Percentiles rank a stretch among this genome's conserved stretches.
Evolutionary conservation across 768 basidiomycete species (phyloP).

Genomic region (Sistotremastrum niveocremeum): DNA sequence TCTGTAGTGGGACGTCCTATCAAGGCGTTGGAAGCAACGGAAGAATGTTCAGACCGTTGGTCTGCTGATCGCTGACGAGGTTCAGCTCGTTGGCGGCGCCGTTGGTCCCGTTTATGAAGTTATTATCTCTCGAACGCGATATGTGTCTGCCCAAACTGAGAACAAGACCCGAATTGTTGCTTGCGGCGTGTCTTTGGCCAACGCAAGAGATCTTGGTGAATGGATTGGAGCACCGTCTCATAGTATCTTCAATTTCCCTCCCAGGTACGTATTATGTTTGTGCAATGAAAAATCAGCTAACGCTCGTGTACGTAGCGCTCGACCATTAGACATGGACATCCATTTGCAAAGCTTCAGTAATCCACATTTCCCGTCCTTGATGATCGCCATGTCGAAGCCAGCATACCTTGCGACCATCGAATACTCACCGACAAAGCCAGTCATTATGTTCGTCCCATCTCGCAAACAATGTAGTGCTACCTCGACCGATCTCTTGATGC

Average conservation of each 20-base stretch:
- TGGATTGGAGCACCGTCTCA: slow-evolving; percentile 95
- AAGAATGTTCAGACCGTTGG: slow-evolving; percentile 94
- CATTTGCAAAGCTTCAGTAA: slow-evolving; percentile 92
- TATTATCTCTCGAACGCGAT: slow-evolving; percentile 90
- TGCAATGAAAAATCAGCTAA: neutral
- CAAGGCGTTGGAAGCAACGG: slow-evolving; percentile 89
- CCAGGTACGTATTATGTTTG: slow-evolving; percentile 37
- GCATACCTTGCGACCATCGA: slow-evolving; percentile 89
- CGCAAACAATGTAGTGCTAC: slow-evolving; percentile 89
- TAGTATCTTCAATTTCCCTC: slow-evolving; percentile 96
- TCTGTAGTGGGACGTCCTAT: slow-evolving; percentile 84
- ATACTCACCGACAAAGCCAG: slow-evolving; percentile 72
- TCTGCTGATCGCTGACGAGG: slow-evolving; percentile 86
- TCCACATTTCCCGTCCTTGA: slow-evolving; percentile 96
- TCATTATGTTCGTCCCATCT: slow-evolving; percentile 86
- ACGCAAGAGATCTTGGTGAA: slow-evolving; percentile 89
- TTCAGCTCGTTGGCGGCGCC: slow-evolving; percentile 90
- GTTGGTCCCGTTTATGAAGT: slow-evolving; percentile 96
- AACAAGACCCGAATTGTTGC: slow-evolving; percentile 89
- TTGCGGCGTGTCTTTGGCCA: slow-evolving; percentile 88
- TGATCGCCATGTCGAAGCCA: slow-evolving; percentile 99
- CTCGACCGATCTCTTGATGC: slow-evolving; percentile 79
- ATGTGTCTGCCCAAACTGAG: slow-evolving; percentile 88
- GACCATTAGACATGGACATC: slow-evolving; percentile 95
- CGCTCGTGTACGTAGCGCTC: slow-evolving; percentile 41